These are phyloP conservation scores for Pseudogymnoascus sp. DNA, from an alignment of 2,329 filamentous ascomycete genomes.

Conservation along the genomic window DNA sequence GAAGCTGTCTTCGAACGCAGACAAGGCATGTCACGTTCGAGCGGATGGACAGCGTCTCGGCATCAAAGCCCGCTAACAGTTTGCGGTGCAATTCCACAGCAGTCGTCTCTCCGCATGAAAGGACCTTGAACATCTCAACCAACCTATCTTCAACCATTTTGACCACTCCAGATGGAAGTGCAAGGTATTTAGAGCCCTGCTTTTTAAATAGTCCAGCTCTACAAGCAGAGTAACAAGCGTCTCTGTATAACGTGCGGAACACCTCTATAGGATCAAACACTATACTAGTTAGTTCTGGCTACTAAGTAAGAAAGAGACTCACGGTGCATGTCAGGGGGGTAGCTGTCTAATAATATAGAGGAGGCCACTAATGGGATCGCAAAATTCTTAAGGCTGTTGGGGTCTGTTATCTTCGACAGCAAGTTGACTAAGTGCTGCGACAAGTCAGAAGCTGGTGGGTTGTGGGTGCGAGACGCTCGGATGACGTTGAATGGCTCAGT, in stretches of 20 bases:
- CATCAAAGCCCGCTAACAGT: not conserved
- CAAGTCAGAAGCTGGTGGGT: conserved; percentile 20
- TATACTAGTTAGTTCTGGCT: conserved; percentile 4
- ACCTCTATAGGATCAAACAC: conserved; percentile 10
- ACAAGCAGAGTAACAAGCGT: not conserved
- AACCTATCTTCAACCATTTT: not conserved
- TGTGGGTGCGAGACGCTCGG: conserved; percentile 17
- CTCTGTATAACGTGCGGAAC: conserved; percentile 12
- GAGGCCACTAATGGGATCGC: conserved; percentile 22
- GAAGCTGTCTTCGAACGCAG: not conserved
- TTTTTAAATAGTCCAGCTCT: not conserved
- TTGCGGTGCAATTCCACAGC: not conserved
- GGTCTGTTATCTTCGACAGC: conserved; percentile 16
- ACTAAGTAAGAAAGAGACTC: conserved; percentile 10
- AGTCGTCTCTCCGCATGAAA: not conserved
- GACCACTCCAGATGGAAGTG: not conserved
- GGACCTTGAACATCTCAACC: not conserved
- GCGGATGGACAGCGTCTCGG: not conserved
- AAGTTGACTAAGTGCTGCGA: conserved; percentile 20
- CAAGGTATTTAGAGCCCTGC: not conserved
- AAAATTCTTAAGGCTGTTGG: conserved; percentile 21
- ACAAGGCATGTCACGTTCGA: not conserved
- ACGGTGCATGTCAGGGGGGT: conserved; percentile 19
- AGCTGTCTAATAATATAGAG: conserved; percentile 23
- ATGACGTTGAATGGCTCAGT: conserved; percentile 22